phyloP scores from a whole-genome alignment of 148 eudicot species.

The Chenopodium suecicum region DNA sequence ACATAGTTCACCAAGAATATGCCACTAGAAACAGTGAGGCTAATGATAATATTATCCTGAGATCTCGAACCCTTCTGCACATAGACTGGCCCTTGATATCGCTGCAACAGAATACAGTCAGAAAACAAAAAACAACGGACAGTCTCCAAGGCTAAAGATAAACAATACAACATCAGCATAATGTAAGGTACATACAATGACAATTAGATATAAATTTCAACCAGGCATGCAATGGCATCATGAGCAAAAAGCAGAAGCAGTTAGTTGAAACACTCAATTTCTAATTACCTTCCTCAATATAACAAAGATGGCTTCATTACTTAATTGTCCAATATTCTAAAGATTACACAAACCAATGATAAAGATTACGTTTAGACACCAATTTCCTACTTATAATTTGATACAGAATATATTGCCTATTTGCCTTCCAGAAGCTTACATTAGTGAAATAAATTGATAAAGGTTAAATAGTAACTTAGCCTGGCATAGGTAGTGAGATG shows the following conservation, averaged over 20 bases:
- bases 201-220: not conserved
- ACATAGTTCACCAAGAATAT: conserved; percentile 75
- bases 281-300: not conserved
- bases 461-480: no score
- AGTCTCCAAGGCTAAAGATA: not conserved
- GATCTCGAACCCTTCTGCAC: conserved; percentile 50
- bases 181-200: not conserved
- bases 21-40: conserved; percentile 67
- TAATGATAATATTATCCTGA: conserved; percentile 66
- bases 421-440: not conserved
- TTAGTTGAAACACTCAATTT: not conserved
- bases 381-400: not conserved
- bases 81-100: conserved; percentile 40
- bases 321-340: not conserved
- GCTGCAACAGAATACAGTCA: conserved; percentile 25
- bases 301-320: not conserved
- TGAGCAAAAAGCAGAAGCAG: not conserved
- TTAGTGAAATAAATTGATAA: not conserved
- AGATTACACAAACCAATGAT: not conserved
- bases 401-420: not conserved
- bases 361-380: not conserved
- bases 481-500: not conserved
- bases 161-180: not conserved
- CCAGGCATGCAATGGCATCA: not conserved
- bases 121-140: not conserved